Conservation (phyloP, 257 asterid species). For the Echites panduratus region DNA sequence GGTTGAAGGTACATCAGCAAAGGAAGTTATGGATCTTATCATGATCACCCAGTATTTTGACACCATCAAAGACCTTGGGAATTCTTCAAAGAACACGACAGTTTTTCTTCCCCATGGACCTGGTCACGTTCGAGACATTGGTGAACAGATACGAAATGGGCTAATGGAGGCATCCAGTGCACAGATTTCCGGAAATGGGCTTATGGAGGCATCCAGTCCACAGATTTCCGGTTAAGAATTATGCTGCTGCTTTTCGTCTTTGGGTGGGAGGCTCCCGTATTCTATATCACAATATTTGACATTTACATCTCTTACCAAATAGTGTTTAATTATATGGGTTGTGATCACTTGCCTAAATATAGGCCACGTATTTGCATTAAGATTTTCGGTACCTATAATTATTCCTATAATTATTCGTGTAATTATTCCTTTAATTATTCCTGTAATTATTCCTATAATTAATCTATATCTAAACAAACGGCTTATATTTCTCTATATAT, state of each 20-base stretch:
- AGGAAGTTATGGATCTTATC: slow-evolving; percentile 97
- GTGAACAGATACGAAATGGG: slow-evolving; percentile 90
- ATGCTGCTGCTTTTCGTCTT: background rate
- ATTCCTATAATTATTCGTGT: no score
- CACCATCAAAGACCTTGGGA: slow-evolving; percentile 93
- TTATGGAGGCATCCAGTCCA: no score
- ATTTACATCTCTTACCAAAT: background rate
- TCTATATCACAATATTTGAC: background rate
- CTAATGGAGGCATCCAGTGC: slow-evolving; percentile 79
- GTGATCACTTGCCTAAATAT: background rate
- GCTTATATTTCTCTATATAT: no score
- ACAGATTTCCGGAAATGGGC: no score
- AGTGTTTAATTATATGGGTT: background rate
- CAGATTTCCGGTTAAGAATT: slow-evolving; percentile 24
- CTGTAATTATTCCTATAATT: no score
- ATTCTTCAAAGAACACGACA: slow-evolving; percentile 78
- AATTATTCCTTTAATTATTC: no score
- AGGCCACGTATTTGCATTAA: background rate
- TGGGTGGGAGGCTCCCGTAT: background rate
- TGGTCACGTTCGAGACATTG: slow-evolving; percentile 89
- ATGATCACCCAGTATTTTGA: slow-evolving; percentile 96
- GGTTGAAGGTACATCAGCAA: slow-evolving; percentile 78
- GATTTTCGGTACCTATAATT: no score
- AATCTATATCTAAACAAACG: no score
- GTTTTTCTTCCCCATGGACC: slow-evolving; percentile 96